phyloP scores from a whole-genome alignment of 352 stramenopile genomes.

The Pythium aquatile region DNA sequence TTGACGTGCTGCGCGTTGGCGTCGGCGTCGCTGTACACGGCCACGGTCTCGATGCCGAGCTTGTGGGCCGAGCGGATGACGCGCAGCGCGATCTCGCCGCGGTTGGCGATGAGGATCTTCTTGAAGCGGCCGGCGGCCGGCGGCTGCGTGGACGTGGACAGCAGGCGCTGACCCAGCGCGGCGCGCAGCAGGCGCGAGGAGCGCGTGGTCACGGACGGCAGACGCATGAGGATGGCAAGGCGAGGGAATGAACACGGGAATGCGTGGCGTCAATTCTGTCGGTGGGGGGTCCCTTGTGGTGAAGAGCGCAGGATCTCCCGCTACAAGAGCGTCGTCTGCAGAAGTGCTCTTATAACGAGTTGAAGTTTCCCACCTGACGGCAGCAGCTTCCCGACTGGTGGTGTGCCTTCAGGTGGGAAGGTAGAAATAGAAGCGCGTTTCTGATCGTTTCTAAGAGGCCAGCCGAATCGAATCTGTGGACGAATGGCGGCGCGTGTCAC shows the following conservation, averaged over 20 bases:
- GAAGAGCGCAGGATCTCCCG: conserved; percentile 6
- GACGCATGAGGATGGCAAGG: conserved; percentile 14
- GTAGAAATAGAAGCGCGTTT: conserved; percentile 26
- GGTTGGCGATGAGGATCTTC: conserved; percentile 92
- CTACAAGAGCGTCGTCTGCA: conserved; percentile 26
- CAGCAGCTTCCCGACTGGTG: background rate
- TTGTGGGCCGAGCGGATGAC: conserved; percentile 82
- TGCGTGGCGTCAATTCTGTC: conserved; percentile 8
- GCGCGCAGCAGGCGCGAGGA: conserved; percentile 9
- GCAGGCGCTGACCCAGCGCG: conserved; percentile 23
- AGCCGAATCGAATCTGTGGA: conserved; percentile 21
- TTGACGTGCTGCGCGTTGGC: conserved; percentile 74
- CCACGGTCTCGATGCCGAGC: conserved; percentile 90
- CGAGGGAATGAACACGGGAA: background rate
- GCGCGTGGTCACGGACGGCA: conserved; percentile 16
- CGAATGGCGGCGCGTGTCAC: conserved; percentile 21
- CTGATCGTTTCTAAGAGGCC: conserved; percentile 1
- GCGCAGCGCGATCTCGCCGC: conserved; percentile 89
- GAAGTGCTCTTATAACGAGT: conserved; percentile 25
- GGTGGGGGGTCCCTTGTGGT: background rate
- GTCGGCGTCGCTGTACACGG: conserved; percentile 90
- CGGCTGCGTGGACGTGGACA: conserved; percentile 31
- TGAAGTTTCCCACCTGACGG: conserved; percentile 23
- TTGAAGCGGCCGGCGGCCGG: conserved; percentile 50
- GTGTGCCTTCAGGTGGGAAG: background rate